Evolutionary conservation across 176 grass and related monocot genomes (phyloP).

Genomic region (Eleusine indica): DNA sequence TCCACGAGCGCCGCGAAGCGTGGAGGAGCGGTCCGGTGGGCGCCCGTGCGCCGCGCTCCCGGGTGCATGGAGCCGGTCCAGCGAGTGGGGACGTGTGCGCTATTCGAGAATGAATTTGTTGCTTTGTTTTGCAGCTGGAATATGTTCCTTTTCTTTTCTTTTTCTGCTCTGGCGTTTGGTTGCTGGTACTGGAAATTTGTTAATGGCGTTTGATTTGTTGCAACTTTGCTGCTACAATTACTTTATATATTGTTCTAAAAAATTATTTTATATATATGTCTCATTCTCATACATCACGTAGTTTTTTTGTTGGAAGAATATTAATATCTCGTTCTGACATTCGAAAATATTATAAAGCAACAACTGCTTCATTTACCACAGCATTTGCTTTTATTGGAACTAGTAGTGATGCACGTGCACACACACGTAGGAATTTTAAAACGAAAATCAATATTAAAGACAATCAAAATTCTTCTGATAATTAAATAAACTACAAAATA

Average conservation of each 20-base stretch:
- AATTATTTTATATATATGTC: no score
- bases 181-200: background rate
- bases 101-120: slow-evolving; percentile 20
- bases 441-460: no score
- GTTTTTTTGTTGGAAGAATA: background rate
- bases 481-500: no score
- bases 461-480: no score
- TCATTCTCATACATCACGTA: background rate
- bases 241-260: no score
- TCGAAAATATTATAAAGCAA: no score
- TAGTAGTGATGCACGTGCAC: no score
- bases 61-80: slow-evolving; percentile 40
- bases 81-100: background rate
- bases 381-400: no score
- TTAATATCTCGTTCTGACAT: no score
- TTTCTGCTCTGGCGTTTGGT: background rate
- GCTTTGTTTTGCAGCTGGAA: slow-evolving; percentile 43
- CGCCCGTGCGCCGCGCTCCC: background rate
- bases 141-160: slow-evolving; percentile 6
- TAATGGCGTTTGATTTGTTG: slow-evolving; percentile 2
- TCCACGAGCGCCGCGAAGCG: slow-evolving; percentile 28
- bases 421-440: no score
- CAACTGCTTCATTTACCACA: no score
- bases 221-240: no score
- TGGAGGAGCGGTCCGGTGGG: slow-evolving; percentile 4